Evolutionary conservation across 2,329 filamentous ascomycete species (phyloP), one percentile per base, ranked within the genome.

Genomic region (Epichloe elymi): DNA sequence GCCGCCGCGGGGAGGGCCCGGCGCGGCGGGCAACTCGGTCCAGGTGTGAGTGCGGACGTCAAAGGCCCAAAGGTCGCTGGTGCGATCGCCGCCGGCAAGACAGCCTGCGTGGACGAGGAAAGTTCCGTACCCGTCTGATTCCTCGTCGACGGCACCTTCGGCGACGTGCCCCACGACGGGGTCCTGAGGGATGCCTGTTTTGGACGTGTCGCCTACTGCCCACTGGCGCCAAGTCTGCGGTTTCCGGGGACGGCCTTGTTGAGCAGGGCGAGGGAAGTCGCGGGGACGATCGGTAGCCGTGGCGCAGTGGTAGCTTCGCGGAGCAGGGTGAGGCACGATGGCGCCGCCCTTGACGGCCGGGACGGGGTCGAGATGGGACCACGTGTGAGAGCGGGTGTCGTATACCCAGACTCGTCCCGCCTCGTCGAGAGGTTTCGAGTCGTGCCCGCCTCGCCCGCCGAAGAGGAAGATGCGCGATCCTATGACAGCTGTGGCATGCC

Each of bases 71-170:
- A 90, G 67, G 61, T 95, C 88, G 11, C 72, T 70, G 39, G 72
- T 70, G 3, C 86, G 71, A 3, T 80, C 71, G 11, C 80, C 84
- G 30, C 69, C 74, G 5, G 77, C 74, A 0, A 86, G 74, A 59
- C 82, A 86, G 3, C 88, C 88, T 4, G 85, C 87, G 63, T 94
- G 88, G 35, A 95, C 64, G 61, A 86, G 83, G 44, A 95, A 71
- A 0, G 79, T 86, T 19, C 83, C 80, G 51, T 79, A 77, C 4
- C 83, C 84, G 43, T 79, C 73, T 3, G 70, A 71, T 58, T 80
- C 78, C 58, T 82, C 76, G 53, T 81, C 80, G 1, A 77, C 73
- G 4, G 82, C 78, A 30, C 67, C 66, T 56, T 74, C 75, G 5
- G 79, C 78, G 43, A 82, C 72, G 54, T 71, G 70, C 45, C 79